These are phyloP conservation scores for Limnanthes douglasii DNA, from an alignment of 345 rosid species.

Conservation along the genomic window DNA sequence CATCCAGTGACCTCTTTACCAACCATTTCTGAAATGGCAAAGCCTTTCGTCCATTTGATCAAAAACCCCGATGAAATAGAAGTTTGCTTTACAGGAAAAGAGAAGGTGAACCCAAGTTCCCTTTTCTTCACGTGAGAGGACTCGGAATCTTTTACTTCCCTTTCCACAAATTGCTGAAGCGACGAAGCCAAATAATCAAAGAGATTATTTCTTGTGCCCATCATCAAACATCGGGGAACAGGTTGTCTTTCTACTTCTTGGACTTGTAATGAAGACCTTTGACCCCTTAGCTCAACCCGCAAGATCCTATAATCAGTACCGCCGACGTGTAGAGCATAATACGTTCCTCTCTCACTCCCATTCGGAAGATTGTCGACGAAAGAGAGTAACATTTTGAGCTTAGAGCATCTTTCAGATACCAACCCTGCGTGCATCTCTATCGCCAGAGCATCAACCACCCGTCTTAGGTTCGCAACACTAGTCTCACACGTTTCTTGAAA, in stretches of 20 bases:
- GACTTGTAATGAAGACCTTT: conserved; percentile 41
- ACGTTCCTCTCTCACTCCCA: conserved; percentile 68
- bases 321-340: conserved; percentile 86
- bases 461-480: conserved; percentile 52
- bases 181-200: conserved; percentile 70
- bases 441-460: conserved; percentile 83
- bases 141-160: conserved; percentile 44
- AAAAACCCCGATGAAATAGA: conserved; percentile 56
- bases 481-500: conserved; percentile 72
- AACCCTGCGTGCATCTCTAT: conserved; percentile 99
- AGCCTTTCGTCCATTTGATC: conserved; percentile 85
- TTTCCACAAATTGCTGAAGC: conserved; percentile 56
- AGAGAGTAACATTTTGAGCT: conserved; percentile 93
- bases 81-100: conserved; percentile 75
- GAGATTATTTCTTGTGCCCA: conserved; percentile 65
- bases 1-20: conserved; percentile 52
- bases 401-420: conserved; percentile 95
- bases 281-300: conserved; percentile 68
- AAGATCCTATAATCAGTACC: conserved; percentile 79
- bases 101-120: conserved; percentile 81
- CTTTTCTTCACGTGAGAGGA: conserved; percentile 23
- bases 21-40: conserved; percentile 66
- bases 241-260: conserved; percentile 46
- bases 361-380: conserved; percentile 54
- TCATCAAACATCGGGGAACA: conserved; percentile 61